phyloP scores from a whole-genome alignment of 768 basidiomycete genomes.

The Pleurotus platypus region DNA sequence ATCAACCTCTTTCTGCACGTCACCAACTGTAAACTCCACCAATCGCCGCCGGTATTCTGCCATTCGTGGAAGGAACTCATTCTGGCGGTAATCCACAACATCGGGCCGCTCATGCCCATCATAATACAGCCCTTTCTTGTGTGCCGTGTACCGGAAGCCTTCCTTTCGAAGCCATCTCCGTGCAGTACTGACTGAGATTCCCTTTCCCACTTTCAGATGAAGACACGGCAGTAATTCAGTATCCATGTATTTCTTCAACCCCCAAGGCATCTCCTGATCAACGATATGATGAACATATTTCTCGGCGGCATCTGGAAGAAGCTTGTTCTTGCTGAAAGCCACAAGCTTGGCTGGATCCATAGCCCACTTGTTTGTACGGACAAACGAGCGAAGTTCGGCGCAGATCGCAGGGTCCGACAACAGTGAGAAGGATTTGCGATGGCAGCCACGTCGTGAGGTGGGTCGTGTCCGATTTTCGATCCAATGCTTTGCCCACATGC shows the following conservation, averaged over 20 bases:
- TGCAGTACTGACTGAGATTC: conserved; percentile 29
- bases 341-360: conserved; percentile 28
- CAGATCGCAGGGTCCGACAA: conserved; percentile 22
- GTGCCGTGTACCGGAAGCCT: conserved; percentile 17
- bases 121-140: conserved; percentile 31
- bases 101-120: conserved; percentile 34
- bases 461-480: conserved; percentile 19
- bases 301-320: conserved; percentile 21
- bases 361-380: conserved; percentile 31
- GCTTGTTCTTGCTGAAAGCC: conserved; percentile 18
- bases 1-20: conserved; percentile 13
- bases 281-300: conserved; percentile 25
- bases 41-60: conserved; percentile 12
- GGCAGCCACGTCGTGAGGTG: conserved; percentile 17
- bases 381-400: conserved; percentile 23
- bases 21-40: conserved; percentile 16
- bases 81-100: conserved; percentile 28
- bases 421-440: conserved; percentile 23
- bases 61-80: conserved; percentile 27
- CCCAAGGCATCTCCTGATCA: conserved; percentile 29
- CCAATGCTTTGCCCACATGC: conserved; percentile 22
- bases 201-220: conserved; percentile 21
- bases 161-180: conserved; percentile 8
- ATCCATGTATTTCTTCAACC: conserved; percentile 29
- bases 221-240: conserved; percentile 27